Percentiles rank a stretch among this genome's conserved stretches.
Evolutionary conservation across 495 filamentous ascomycete species (phyloP).

Genomic region (Penicillium salamii): DNA sequence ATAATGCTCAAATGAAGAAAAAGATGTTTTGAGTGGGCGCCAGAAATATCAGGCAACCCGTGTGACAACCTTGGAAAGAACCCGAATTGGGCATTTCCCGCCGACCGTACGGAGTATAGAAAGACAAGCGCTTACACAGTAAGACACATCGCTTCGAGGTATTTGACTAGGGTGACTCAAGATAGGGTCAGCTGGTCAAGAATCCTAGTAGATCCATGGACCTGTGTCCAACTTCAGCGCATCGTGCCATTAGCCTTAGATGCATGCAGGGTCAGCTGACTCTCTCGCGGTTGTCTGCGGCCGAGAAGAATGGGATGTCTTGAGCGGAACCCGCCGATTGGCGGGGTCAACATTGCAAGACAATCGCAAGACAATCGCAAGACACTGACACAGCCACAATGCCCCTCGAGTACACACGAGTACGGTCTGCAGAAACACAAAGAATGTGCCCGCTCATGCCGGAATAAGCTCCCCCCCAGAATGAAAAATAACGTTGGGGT

Average conservation of each 20-base stretch:
- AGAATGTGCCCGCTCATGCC: neutral
- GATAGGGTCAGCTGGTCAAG: slow-evolving; percentile 7
- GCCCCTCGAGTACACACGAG: neutral
- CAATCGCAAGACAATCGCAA: slow-evolving; percentile 2
- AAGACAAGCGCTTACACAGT: slow-evolving; percentile 2
- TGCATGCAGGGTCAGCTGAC: slow-evolving; percentile 5
- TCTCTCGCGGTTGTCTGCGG: slow-evolving; percentile 1
- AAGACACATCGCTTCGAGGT: neutral
- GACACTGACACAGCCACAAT: slow-evolving; percentile 6
- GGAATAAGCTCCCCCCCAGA: neutral
- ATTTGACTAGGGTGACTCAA: slow-evolving; percentile 7
- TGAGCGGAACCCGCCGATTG: slow-evolving; percentile 7
- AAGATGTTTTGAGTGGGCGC: too few relatives aligned
- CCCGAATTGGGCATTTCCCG: neutral
- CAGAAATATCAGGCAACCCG: slow-evolving; percentile 6
- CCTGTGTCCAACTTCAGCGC: slow-evolving; percentile 1
- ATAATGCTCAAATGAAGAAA: too few relatives aligned
- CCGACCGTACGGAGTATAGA: neutral
- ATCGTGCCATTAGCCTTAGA: slow-evolving; percentile 1
- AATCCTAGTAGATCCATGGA: slow-evolving; percentile 3
- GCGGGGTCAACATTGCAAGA: slow-evolving; percentile 4
- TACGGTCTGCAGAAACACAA: neutral
- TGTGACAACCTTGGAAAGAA: neutral
- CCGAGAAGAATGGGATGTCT: neutral
- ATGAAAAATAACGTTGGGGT: neutral